Base-by-base conservation (phyloP, 106 monocot species). In the Dendrobium officinale region DNA sequence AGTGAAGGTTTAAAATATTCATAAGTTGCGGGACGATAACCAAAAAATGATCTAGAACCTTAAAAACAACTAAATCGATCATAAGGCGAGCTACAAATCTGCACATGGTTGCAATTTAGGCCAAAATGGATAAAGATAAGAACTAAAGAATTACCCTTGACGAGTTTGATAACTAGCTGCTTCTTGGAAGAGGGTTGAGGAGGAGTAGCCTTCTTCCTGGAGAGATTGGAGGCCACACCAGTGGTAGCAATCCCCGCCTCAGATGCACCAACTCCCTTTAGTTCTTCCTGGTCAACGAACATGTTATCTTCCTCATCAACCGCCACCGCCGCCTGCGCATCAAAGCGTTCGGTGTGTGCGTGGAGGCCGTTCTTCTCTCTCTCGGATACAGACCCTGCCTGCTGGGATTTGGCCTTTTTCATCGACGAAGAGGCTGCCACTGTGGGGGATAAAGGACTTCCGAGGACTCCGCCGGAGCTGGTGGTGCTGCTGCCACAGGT, bases 201-300 rank as follows among this genome's bases (percentile, higher is more conserved):
- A 42, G 79, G 83, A 43, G 33, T 79, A 9, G 83, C 83, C 83
- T 83, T 83, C 79, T 83, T 83, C 78, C 83, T 78, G 55, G 73
- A 83, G 20, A 83, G 72, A 59, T 83, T 83, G 16, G 82, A 77
- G 18, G 82, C 82, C 6, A 78, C 70, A 31, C 82, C 82, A 40
- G 72, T 79, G 37, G 51, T 78, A 41, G 37, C 54, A 33, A 37
- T 41, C 4, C 16, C 55, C 5, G 8, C 42, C 1, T 44, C 73
- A 15, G 78, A 55, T 3, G 75, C 81, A 37, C 55, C 55, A 5
- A 70, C 82, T 7, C 44, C 82, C 27, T 76, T 76, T 9, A 76
- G 48, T 3, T 76, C 76, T 13, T 76, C 76, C 22, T 83, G 82
- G 42, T 83, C 82, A 17, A 72, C 70, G 27, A 83, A 31, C 82